Conservation (phyloP, 2,329 filamentous ascomycete species). For the Parastagonospora avenae region DNA sequence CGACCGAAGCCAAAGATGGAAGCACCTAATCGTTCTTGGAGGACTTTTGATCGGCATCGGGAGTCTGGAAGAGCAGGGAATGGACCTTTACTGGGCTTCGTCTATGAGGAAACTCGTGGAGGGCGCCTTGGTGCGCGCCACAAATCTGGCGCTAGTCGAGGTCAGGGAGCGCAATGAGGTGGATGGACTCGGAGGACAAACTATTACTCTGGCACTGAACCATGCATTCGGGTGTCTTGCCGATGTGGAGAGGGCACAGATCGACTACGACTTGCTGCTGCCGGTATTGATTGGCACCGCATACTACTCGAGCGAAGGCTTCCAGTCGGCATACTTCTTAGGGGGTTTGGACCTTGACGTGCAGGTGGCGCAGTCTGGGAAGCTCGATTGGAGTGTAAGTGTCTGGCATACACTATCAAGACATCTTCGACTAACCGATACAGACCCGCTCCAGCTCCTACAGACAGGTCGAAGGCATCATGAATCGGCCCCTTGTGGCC, state of each 20-base stretch:
- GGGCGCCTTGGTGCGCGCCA: constrained; percentile 72
- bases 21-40: constrained; percentile 79
- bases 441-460: constrained; percentile 64
- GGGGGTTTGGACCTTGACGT: constrained; percentile 71
- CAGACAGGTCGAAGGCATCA: constrained; percentile 62
- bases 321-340: constrained; percentile 78
- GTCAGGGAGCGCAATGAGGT: constrained; percentile 56
- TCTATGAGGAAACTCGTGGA: constrained; percentile 71
- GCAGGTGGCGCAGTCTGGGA: constrained; percentile 53
- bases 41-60: constrained; percentile 79
- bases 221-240: constrained; percentile 77
- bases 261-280: constrained; percentile 72
- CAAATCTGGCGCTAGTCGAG: constrained; percentile 73
- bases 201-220: constrained; percentile 73
- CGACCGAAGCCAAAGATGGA: constrained; percentile 72
- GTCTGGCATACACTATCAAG: neutral
- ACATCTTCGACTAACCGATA: neutral
- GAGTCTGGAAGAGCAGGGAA: constrained; percentile 48
- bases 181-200: constrained; percentile 54
- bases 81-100: constrained; percentile 65
- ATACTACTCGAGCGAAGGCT: constrained; percentile 72
- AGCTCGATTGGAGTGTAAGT: constrained; percentile 67
- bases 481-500: constrained; percentile 65
- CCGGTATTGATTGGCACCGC: constrained; percentile 71
- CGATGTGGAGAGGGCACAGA: constrained; percentile 59